Conservation (phyloP, 2,329 filamentous ascomycete genomes). For the Aspergillus candidus region DNA sequence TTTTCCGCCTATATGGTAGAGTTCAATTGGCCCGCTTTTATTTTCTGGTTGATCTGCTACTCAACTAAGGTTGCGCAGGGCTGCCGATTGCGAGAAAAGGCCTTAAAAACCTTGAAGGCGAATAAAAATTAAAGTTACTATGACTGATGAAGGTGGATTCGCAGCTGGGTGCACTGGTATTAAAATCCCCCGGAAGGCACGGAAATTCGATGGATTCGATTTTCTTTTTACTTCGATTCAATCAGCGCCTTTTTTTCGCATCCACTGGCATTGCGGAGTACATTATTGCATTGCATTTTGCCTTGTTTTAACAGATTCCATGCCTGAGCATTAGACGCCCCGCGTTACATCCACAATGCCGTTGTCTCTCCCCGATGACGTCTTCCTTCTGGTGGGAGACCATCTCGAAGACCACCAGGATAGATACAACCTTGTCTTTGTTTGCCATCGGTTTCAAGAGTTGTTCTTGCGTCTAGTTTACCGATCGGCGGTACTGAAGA, state of each 20-base stretch:
- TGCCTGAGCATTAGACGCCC: background rate
- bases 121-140: no score
- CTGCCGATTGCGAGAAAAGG: no score
- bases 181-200: no score
- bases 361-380: conserved; percentile 21
- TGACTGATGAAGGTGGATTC: no score
- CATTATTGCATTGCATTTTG: background rate
- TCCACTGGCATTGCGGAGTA: background rate
- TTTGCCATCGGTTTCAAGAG: conserved; percentile 21
- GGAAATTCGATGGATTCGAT: no score
- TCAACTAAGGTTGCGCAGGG: no score
- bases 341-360: conserved; percentile 14
- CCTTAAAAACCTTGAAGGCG: no score
- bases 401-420: conserved; percentile 20
- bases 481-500: conserved; percentile 12
- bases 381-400: conserved; percentile 26
- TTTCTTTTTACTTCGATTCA: no score
- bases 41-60: no score
- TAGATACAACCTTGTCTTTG: conserved; percentile 22
- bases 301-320: background rate
- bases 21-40: no score
- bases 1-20: no score
- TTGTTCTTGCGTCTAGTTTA: conserved; percentile 24
- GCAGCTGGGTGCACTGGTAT: no score
- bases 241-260: background rate